These are phyloP conservation scores for Thalassiosira exigua DNA, from an alignment of 352 stramenopile species.

Conservation along the genomic window DNA sequence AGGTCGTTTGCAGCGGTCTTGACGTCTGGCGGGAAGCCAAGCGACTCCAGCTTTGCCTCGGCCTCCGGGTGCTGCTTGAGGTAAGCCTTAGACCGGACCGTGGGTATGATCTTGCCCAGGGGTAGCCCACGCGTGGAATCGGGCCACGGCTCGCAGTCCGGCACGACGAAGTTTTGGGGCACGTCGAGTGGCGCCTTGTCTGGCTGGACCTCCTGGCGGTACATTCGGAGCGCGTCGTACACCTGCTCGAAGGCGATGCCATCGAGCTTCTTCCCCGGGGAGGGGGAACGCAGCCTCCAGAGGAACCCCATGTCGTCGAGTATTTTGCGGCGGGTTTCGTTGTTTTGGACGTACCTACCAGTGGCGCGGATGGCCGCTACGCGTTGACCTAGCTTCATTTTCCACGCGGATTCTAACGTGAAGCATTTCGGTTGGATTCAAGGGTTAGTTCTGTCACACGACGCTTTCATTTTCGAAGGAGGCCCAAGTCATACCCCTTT, in stretches of 20 bases:
- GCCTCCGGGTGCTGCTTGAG: conserved; percentile 72
- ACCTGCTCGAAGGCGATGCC: conserved; percentile 80
- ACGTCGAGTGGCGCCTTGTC: conserved; percentile 55
- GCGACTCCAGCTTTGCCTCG: conserved; percentile 56
- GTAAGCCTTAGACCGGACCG: conserved; percentile 68
- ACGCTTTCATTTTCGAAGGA: too few relatives aligned
- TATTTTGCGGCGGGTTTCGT: conserved; percentile 67
- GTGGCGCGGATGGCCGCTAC: conserved; percentile 80
- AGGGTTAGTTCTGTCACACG: background rate
- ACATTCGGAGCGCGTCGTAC: conserved; percentile 73
- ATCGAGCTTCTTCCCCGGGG: conserved; percentile 58
- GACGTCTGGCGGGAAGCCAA: conserved; percentile 68
- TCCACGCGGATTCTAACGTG: conserved; percentile 69
- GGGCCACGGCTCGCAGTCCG: conserved; percentile 78
- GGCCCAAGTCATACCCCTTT: too few relatives aligned
- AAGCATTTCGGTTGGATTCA: background rate
- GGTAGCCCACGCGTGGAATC: conserved; percentile 75
- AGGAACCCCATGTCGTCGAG: conserved; percentile 85
- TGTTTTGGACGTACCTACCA: conserved; percentile 79
- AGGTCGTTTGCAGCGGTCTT: conserved; percentile 75
- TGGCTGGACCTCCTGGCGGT: conserved; percentile 68
- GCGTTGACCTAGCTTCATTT: conserved; percentile 77
- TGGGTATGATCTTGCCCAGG: conserved; percentile 73
- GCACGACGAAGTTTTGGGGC: conserved; percentile 76
- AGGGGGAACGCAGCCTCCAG: conserved; percentile 73